Evolutionary conservation across 2,329 filamentous ascomycete genomes (phyloP), one percentile per base, ranked within the genome.

Genomic region (Colletotrichum falcatum): DNA sequence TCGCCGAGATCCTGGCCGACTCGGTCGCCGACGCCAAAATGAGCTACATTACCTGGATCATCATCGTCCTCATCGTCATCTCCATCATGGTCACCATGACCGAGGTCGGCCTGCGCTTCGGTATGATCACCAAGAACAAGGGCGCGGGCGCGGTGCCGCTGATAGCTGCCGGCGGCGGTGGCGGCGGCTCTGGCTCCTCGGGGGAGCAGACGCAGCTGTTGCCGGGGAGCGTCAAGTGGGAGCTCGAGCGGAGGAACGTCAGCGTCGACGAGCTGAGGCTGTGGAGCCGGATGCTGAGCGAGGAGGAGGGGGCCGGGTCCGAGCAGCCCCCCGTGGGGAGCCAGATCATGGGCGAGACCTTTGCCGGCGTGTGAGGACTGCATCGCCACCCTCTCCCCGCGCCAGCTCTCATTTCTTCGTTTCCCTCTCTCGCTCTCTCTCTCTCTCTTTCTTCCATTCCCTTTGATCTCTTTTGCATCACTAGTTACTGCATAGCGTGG

Each of bases 1-100:
- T 99, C 12, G 95, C 96, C 55, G 95, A 98, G 82, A 98, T 99
- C 30, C 85, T 99, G 1, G 94, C 93, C 18, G 95, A 99, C 81
- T 94, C 90, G 2, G 95, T 98, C 65, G 94, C 94, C 28, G 94
- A 98, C 79, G 92, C 93, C 74, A 98, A 97, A 80, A 98, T 98
- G 92, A 97, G 94, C 75, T 87, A 88, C 74, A 97, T 98, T 79
- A 99, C 96, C 1, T 98, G 95, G 95, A 98, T 99, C 80, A 92
- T 98, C 80, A 99, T 99, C 77, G 87, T 97, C 55, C 88, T 99
- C 55, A 99, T 99, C 78, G 81, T 97, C 56, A 85, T 98, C 74
- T 95, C 92, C 78, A 98, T 99, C 77, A 85, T 94, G 62, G 94
- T 99, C 63, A 98, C 96, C 2, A 92, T 94, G 61, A 91, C 92